Base-by-base conservation (phyloP, 148 eudicot genomes). In the Camellia japonica region DNA sequence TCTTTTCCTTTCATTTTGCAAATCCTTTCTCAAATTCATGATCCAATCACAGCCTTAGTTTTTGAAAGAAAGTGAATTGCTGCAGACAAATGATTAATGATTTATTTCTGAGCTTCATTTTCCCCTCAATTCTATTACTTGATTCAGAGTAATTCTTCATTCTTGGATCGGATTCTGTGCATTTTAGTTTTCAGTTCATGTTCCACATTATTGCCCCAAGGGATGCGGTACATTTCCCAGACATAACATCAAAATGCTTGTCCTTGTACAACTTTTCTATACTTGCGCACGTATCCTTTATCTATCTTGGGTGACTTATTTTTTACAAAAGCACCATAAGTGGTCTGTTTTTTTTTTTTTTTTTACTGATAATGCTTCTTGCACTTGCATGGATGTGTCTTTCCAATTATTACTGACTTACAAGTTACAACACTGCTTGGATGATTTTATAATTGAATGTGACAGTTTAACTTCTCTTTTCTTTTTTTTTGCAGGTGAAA, bases 401-500 rank as follows among this genome's bases (percentile, higher is more conserved):
- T 44, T 63, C 12, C 18, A 14, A 47, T 11, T 20, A 46, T 56
- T 43, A 73, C 19, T 49, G 16, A 44, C 18, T 19, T 9, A 30
- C 30, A 42, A 18, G 74, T 60, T 38, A 52, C n/a, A 4, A 52
- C n/a, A 4, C 14, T 66, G 7, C 42, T 47, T 77, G 74, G 13
- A 5, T 18, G 19, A 49, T 19, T 19, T 19, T 7, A 54, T 23
- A 4, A 47, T 3, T 74, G 52, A 74, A 56, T 74, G 30, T 56
- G 64, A 38, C 77, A 9, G 7, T 61, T 70, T 69, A 51, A 15
- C 62, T 30, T 30, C 38, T 30, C 38, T 30, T 30, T 30, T 1
- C 38, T 30, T 30, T 56, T 30, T n/a, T 56, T 47, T 75, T 88
- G 79, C 86, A 95, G 99, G 99, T 96, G 61, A 96, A 96, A 74